Conservation (phyloP, 1,284 basidiomycete species). For the Ustilago xerochloae region DNA sequence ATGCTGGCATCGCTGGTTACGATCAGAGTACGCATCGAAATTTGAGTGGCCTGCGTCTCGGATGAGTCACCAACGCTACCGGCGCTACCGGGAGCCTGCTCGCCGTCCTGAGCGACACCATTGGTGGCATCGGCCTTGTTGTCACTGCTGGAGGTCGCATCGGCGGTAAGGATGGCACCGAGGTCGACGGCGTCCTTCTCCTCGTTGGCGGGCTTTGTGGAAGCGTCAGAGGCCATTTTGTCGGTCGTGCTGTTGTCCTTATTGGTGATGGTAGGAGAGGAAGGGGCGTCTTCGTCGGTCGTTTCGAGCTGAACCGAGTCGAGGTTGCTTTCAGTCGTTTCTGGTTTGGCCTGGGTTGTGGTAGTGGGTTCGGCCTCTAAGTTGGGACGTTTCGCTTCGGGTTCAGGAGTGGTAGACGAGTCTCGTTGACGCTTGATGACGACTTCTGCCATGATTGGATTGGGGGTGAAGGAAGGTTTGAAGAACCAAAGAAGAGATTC, state of each 20-base stretch:
- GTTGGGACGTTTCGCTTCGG: slow-evolving; percentile 53
- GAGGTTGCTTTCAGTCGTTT: not conserved
- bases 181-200: slow-evolving; percentile 57
- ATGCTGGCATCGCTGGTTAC: slow-evolving; percentile 99
- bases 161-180: slow-evolving; percentile 38
- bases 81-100: slow-evolving; percentile 29
- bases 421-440: slow-evolving; percentile 58
- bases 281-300: slow-evolving; percentile 9
- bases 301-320: slow-evolving; percentile 11
- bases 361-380: slow-evolving; percentile 21
- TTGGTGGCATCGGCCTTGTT: slow-evolving; percentile 39
- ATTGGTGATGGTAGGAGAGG: not conserved
- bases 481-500: no score
- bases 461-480: slow-evolving; percentile 22
- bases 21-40: slow-evolving; percentile 75
- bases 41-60: slow-evolving; percentile 51
- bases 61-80: slow-evolving; percentile 42
- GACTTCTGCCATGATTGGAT: slow-evolving; percentile 55
- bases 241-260: slow-evolving; percentile 5
- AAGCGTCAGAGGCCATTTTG: slow-evolving; percentile 45
- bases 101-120: slow-evolving; percentile 33
- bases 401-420: slow-evolving; percentile 42
- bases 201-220: slow-evolving; percentile 30
- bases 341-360: not conserved
- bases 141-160: slow-evolving; percentile 36